Conservation (phyloP, 805 yeast genomes). For the Myxozyma vanderwaltii region DNA sequence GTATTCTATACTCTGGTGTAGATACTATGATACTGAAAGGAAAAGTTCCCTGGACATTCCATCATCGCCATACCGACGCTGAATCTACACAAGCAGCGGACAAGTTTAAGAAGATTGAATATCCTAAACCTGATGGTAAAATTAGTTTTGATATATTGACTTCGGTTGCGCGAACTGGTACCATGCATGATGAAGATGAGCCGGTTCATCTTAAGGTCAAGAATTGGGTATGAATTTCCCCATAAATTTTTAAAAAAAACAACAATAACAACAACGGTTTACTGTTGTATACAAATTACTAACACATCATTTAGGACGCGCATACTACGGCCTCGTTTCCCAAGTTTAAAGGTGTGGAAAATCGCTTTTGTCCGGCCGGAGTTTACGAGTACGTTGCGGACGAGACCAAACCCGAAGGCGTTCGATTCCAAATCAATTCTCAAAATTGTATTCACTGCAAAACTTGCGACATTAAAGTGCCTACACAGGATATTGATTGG, state of each 20-base stretch:
- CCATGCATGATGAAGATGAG: slow-evolving; percentile 93
- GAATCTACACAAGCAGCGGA: slow-evolving; percentile 68
- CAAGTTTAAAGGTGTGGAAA: slow-evolving; percentile 82
- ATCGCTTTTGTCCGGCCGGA: slow-evolving; percentile 96
- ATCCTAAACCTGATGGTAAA: slow-evolving; percentile 95
- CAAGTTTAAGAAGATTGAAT: slow-evolving; percentile 68
- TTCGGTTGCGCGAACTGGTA: slow-evolving; percentile 95
- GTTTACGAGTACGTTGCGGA: slow-evolving; percentile 92
- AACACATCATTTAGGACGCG: slow-evolving; percentile 52
- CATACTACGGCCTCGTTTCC: slow-evolving; percentile 75
- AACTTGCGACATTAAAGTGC: slow-evolving; percentile 90
- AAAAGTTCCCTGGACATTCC: slow-evolving; percentile 82
- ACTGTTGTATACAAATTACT: background rate
- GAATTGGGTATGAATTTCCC: slow-evolving; percentile 35
- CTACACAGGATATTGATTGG: slow-evolving; percentile 93
- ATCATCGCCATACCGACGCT: slow-evolving; percentile 70
- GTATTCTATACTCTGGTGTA: slow-evolving; percentile 80
- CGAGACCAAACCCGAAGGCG: slow-evolving; percentile 58
- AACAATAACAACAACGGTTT: background rate
- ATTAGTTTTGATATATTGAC: slow-evolving; percentile 90
- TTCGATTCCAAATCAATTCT: slow-evolving; percentile 87
- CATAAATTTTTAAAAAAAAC: background rate
- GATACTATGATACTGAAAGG: slow-evolving; percentile 81
- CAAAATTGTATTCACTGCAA: slow-evolving; percentile 99
- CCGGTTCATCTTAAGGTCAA: slow-evolving; percentile 73